These are phyloP conservation scores for Zygotorulaspora danielsina DNA, from an alignment of 805 yeast species.

Conservation along the genomic window DNA sequence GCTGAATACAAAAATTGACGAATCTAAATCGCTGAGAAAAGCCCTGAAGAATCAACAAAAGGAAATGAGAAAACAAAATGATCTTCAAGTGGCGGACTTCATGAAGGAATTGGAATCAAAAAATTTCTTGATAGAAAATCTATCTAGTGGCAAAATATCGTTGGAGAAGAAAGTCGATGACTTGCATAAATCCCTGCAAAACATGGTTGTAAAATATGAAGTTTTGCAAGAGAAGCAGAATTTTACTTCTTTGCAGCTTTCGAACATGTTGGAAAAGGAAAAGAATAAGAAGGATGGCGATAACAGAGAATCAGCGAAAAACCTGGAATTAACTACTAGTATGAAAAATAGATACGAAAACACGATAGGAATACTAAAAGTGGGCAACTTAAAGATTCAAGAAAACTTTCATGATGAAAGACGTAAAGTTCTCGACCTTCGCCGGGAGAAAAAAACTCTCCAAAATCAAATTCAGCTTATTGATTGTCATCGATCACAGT, in stretches of 20 bases:
- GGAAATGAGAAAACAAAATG: slow-evolving; percentile 3
- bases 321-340: slow-evolving; percentile 10
- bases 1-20: slow-evolving; percentile 9
- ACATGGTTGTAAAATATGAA: slow-evolving; percentile 12
- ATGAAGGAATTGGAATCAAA: slow-evolving; percentile 5
- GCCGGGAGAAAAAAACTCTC: slow-evolving; percentile 17
- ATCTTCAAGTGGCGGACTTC: slow-evolving; percentile 2
- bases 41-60: slow-evolving; percentile 8
- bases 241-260: slow-evolving; percentile 4
- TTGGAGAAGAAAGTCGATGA: slow-evolving; percentile 3
- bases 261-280: not conserved
- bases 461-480: slow-evolving; percentile 18
- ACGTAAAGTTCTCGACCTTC: slow-evolving; percentile 24
- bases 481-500: slow-evolving; percentile 22
- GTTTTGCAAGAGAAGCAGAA: slow-evolving; percentile 15
- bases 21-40: slow-evolving; percentile 7
- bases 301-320: slow-evolving; percentile 9
- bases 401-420: slow-evolving; percentile 26
- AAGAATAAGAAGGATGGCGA: slow-evolving; percentile 8
- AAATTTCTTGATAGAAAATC: not conserved
- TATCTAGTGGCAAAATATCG: slow-evolving; percentile 1
- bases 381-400: slow-evolving; percentile 19
- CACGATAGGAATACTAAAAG: slow-evolving; percentile 13
- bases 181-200: slow-evolving; percentile 7
- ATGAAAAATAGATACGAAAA: slow-evolving; percentile 13